Evolutionary conservation across 495 filamentous ascomycete species (phyloP).

Genomic region (Jackrogersella minutella): DNA sequence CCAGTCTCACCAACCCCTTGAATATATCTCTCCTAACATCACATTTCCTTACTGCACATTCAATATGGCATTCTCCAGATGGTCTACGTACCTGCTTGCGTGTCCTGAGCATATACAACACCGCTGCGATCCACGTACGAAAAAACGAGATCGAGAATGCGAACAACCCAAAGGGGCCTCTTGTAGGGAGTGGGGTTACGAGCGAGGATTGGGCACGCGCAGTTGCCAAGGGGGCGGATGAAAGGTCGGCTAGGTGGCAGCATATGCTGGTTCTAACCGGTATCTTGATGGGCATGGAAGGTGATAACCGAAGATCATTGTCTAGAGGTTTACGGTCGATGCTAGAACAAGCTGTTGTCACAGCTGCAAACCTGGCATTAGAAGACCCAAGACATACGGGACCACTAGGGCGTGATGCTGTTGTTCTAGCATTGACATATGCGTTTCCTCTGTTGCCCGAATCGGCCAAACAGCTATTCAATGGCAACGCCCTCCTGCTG

Average conservation of each 20-base stretch:
- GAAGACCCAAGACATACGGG: conserved; percentile 57
- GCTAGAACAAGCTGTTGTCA: conserved; percentile 78
- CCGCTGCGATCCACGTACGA: conserved; percentile 73
- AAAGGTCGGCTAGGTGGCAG: conserved; percentile 85
- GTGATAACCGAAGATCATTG: conserved; percentile 69
- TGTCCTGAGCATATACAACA: conserved; percentile 87
- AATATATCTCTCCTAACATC: conserved; percentile 90
- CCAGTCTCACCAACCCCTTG: conserved; percentile 84
- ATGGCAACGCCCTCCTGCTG: conserved; percentile 81
- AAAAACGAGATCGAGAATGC: conserved; percentile 64
- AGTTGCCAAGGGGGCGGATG: conserved; percentile 83
- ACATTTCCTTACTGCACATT: conserved; percentile 85
- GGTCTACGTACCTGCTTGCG: conserved; percentile 76
- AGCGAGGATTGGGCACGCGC: conserved; percentile 85
- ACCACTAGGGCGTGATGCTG: conserved; percentile 63
- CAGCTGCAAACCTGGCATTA: conserved; percentile 79
- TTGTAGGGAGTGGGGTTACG: conserved; percentile 57
- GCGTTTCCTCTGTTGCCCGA: conserved; percentile 78
- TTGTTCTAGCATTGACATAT: conserved; percentile 80
- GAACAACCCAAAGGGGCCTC: conserved; percentile 45
- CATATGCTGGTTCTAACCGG: conserved; percentile 84
- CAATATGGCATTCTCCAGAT: conserved; percentile 81
- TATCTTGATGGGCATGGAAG: conserved; percentile 81
- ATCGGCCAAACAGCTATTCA: conserved; percentile 59
- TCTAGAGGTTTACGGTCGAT: conserved; percentile 69